A percentile compares a stretch with the other conserved stretches of the same genome.
Conservation (phyloP, 2,329 filamentous ascomycete species). For the Drechslera avenae region DNA sequence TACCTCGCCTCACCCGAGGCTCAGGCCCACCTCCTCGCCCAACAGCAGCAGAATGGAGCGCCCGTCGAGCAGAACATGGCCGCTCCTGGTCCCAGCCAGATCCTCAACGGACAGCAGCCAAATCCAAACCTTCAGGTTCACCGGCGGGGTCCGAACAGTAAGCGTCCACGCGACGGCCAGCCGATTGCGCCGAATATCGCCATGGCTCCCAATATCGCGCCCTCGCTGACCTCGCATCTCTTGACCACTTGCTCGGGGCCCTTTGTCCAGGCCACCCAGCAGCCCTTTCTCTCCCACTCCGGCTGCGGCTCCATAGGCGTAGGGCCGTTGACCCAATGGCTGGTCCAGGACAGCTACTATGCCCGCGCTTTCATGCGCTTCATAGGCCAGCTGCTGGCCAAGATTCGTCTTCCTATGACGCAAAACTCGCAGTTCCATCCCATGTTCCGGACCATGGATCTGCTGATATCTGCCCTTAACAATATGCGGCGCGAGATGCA, state of each 20-base stretch:
- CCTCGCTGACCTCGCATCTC: constrained; percentile 64
- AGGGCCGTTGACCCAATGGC: constrained; percentile 65
- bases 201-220: constrained; percentile 34
- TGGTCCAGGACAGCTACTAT: constrained; percentile 74
- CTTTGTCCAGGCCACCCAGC: constrained; percentile 65
- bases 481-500: constrained; percentile 70
- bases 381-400: constrained; percentile 66
- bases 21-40: constrained; percentile 38
- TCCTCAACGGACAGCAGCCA: constrained; percentile 54
- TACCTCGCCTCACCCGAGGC: constrained; percentile 54
- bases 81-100: constrained; percentile 36
- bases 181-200: constrained; percentile 40
- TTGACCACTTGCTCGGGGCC: constrained; percentile 55
- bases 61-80: constrained; percentile 21
- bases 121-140: constrained; percentile 56
- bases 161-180: constrained; percentile 46
- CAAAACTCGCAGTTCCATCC: constrained; percentile 52
- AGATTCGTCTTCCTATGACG: constrained; percentile 61
- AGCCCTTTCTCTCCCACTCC: constrained; percentile 68
- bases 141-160: constrained; percentile 50
- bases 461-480: constrained; percentile 67
- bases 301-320: constrained; percentile 66
- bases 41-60: constrained; percentile 24
- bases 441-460: constrained; percentile 64
- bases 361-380: constrained; percentile 72